Evolutionary conservation across 2,329 filamentous ascomycete genomes (phyloP).

Genomic region (Podosphaera xanthii): DNA sequence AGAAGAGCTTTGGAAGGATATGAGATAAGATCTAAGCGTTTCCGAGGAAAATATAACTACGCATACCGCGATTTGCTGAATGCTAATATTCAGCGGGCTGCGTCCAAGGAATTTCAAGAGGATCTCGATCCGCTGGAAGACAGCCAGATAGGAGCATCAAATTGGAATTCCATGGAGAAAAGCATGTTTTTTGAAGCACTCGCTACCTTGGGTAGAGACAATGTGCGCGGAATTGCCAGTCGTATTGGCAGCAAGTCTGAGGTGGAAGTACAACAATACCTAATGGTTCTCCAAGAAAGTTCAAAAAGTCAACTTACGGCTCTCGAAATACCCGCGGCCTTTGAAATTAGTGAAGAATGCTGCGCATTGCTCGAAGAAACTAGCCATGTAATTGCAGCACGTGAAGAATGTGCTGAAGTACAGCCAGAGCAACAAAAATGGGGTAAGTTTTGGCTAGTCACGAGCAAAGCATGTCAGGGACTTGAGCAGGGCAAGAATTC

Average conservation of each 20-base stretch:
- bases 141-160: constrained; percentile 43
- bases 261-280: constrained; percentile 49
- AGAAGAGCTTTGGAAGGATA: constrained; percentile 5
- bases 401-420: constrained; percentile 41
- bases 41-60: constrained; percentile 23
- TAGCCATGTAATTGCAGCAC: constrained; percentile 39
- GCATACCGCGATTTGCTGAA: constrained; percentile 30
- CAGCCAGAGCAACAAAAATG: constrained; percentile 34
- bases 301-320: constrained; percentile 9
- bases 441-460: constrained; percentile 43
- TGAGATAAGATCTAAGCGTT: constrained; percentile 11
- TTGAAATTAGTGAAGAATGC: constrained; percentile 46
- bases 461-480: constrained; percentile 11
- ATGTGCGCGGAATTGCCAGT: constrained; percentile 36
- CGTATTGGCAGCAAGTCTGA: constrained; percentile 49
- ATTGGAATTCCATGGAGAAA: constrained; percentile 55
- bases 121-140: constrained; percentile 16
- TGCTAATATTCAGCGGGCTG: constrained; percentile 31
- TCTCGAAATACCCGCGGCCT: constrained; percentile 31
- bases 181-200: constrained; percentile 42
- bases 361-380: constrained; percentile 41
- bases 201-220: constrained; percentile 36
- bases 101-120: constrained; percentile 12
- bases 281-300: constrained; percentile 33
- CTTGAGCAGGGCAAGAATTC: constrained; percentile 8